Evolutionary conservation across 192 early-diverging fungal genomes (phyloP).

Genomic region (Rhizophagus clarus): DNA sequence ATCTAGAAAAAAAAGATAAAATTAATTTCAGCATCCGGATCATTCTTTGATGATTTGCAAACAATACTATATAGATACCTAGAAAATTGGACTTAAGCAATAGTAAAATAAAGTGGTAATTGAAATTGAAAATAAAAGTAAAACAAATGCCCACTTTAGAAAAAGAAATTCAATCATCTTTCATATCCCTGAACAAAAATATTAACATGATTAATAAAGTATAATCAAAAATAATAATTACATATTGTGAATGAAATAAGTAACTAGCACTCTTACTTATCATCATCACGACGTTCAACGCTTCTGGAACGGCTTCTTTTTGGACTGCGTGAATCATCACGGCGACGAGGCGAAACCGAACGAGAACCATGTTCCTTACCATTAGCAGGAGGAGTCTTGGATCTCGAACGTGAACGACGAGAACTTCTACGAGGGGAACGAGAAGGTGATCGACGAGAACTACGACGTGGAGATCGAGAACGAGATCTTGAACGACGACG

Average conservation of each 20-base stretch:
- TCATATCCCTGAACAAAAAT: slow-evolving; percentile 13
- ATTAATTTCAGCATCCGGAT: neutral
- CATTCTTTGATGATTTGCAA: neutral
- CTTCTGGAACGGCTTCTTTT: slow-evolving; percentile 33
- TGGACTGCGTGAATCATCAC: slow-evolving; percentile 25
- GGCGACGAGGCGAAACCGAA: slow-evolving; percentile 17
- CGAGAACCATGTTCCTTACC: slow-evolving; percentile 23
- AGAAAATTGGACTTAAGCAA: neutral
- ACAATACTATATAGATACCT: neutral
- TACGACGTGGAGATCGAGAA: slow-evolving; percentile 48
- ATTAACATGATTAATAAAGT: neutral
- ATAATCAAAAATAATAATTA: neutral
- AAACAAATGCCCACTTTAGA: no score
- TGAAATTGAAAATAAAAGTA: neutral
- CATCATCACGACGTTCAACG: slow-evolving; percentile 18
- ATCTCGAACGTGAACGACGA: slow-evolving; percentile 45
- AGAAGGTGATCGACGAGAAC: slow-evolving; percentile 39
- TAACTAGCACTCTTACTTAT: slow-evolving; percentile 20
- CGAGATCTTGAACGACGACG: slow-evolving; percentile 57
- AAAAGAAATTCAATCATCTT: slow-evolving; percentile 11
- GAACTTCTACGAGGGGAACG: slow-evolving; percentile 37
- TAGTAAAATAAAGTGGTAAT: neutral
- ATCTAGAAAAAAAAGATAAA: neutral
- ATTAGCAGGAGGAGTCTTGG: slow-evolving; percentile 14
- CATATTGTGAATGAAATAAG: neutral